Evolutionary conservation across 352 stramenopile species (phyloP).

Genomic region (Phytophthora idaei): DNA sequence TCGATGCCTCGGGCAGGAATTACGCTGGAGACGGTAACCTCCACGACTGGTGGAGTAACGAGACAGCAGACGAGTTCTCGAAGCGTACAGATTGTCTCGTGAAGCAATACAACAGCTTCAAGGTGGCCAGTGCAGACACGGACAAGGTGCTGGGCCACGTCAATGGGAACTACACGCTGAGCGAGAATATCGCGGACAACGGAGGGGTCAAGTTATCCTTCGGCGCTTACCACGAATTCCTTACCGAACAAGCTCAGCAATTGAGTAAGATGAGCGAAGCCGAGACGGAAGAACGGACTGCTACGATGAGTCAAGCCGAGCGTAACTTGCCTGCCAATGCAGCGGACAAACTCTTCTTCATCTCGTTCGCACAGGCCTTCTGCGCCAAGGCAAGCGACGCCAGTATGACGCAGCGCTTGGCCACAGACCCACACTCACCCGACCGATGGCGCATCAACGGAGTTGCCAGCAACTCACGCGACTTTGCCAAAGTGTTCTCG

Average conservation of each 20-base stretch:
- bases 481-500: conserved; percentile 68
- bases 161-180: conserved; percentile 80
- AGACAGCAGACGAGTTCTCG: conserved; percentile 80
- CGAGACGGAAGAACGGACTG: conserved; percentile 15
- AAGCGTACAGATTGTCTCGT: conserved; percentile 64
- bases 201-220: conserved; percentile 80
- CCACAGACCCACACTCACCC: conserved; percentile 68
- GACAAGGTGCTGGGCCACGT: conserved; percentile 61
- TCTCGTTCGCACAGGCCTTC: conserved; percentile 79
- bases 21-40: conserved; percentile 91
- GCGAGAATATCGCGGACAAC: conserved; percentile 88
- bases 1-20: conserved; percentile 93
- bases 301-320: conserved; percentile 25
- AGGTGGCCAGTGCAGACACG: conserved; percentile 48
- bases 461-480: conserved; percentile 74
- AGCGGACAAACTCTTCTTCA: conserved; percentile 74
- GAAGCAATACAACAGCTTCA: conserved; percentile 63
- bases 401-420: conserved; percentile 51
- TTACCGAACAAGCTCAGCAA: conserved; percentile 28
- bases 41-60: conserved; percentile 92
- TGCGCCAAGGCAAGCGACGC: conserved; percentile 71
- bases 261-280: conserved; percentile 32
- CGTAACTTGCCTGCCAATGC: conserved; percentile 19
- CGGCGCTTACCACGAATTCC: conserved; percentile 54
- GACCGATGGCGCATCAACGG: conserved; percentile 81